A percentile compares a stretch with the other conserved stretches of the same genome.
Conservation (phyloP, 2,329 filamentous ascomycete species). For the Fusarium lyarnte region DNA sequence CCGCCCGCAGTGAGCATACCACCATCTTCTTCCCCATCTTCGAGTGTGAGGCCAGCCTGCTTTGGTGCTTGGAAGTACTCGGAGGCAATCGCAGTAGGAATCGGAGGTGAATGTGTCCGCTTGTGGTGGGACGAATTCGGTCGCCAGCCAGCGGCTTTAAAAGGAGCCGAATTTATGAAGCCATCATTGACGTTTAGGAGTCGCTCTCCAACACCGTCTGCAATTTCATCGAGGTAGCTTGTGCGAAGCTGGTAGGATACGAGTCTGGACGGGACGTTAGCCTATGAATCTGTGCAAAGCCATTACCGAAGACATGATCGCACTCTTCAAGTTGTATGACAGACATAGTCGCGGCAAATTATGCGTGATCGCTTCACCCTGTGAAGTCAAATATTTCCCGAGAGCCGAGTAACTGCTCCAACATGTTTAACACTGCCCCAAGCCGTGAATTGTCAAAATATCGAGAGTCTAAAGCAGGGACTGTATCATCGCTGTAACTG, state of each 20-base stretch:
- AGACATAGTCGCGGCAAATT: conserved; percentile 45
- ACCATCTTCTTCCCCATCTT: conserved; percentile 77
- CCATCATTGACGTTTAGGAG: conserved; percentile 83
- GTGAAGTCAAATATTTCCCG: not conserved
- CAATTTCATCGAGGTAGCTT: conserved; percentile 81
- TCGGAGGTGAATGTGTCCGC: conserved; percentile 85
- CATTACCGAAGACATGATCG: conserved; percentile 13
- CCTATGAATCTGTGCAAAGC: not conserved
- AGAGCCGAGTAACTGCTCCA: conserved; percentile 1
- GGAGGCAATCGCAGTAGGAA: conserved; percentile 81
- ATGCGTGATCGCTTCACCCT: conserved; percentile 2
- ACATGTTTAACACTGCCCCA: conserved; percentile 29
- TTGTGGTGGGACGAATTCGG: conserved; percentile 79
- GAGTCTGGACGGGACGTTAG: conserved; percentile 62
- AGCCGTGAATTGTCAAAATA: not conserved
- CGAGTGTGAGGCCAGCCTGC: conserved; percentile 69
- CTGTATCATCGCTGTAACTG: not conserved
- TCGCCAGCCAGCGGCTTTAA: conserved; percentile 85
- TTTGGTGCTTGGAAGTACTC: conserved; percentile 84
- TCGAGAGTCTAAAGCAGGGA: conserved; percentile 6
- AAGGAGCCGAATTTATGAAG: conserved; percentile 81
- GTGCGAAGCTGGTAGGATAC: conserved; percentile 85
- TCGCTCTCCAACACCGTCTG: conserved; percentile 85
- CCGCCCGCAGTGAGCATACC: conserved; percentile 75
- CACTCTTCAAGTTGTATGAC: conserved; percentile 54